These are phyloP conservation scores for Ophiostoma sp. DNA, from an alignment of 2,329 filamentous ascomycete genomes.

Conservation along the genomic window DNA sequence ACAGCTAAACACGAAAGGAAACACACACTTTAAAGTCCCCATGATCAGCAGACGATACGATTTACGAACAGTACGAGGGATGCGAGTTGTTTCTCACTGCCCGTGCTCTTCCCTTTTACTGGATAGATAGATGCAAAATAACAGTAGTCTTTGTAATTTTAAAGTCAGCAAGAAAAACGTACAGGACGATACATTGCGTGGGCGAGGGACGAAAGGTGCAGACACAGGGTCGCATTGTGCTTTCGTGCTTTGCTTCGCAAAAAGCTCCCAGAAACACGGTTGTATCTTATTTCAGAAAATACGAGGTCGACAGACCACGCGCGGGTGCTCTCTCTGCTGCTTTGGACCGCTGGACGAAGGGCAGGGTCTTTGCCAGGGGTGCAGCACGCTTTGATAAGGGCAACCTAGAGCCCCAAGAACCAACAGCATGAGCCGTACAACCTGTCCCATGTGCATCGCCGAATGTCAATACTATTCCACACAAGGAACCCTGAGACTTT, in stretches of 20 bases:
- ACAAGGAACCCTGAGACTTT: not conserved
- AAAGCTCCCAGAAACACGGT: not conserved
- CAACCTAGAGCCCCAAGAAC: not conserved
- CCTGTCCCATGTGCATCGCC: not conserved
- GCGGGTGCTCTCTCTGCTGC: not conserved
- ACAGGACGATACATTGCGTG: not conserved
- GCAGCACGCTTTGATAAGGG: not conserved
- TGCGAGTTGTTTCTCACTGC: not conserved
- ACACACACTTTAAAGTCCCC: not conserved
- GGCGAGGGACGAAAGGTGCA: not conserved
- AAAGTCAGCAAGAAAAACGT: not conserved
- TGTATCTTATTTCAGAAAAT: not conserved
- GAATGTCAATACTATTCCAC: not conserved
- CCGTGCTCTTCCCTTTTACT: not conserved
- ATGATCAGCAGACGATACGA: not conserved
- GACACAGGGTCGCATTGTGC: not conserved
- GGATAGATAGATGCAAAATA: not conserved
- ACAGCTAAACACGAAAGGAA: not conserved
- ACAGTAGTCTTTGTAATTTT: not conserved
- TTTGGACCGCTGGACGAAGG: not conserved
- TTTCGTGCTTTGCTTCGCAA: not conserved
- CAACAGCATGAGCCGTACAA: constrained; percentile 1
- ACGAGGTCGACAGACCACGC: not conserved
- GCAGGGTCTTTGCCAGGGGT: not conserved
- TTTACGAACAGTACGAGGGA: not conserved